Percentiles rank a stretch among this genome's conserved stretches.
These are phyloP conservation scores for Brassica carinata DNA, from an alignment of 345 rosid species.

Conservation along the genomic window DNA sequence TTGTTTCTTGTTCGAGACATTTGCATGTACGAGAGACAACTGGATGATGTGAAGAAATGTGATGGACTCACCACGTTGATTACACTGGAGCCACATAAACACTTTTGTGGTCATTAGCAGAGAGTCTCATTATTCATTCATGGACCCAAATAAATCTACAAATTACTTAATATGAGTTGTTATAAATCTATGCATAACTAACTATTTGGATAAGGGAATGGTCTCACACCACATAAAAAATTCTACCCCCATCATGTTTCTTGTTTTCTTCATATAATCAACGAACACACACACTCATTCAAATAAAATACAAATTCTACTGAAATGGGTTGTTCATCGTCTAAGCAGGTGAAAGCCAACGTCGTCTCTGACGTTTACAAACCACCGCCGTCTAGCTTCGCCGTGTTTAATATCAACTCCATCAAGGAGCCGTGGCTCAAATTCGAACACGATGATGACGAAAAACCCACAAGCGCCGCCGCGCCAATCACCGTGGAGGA, in stretches of 20 bases:
- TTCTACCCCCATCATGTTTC: conserved; percentile 23
- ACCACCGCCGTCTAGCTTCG: conserved; percentile 77
- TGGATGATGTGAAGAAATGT: conserved; percentile 21
- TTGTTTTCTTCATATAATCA: conserved; percentile 20
- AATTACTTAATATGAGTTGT: not conserved
- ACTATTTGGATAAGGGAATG: conserved; percentile 29
- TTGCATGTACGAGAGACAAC: not conserved
- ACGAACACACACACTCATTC: conserved; percentile 5
- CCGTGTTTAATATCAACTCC: conserved; percentile 76
- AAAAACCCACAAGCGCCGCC: conserved; percentile 36
- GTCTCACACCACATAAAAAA: conserved; percentile 34
- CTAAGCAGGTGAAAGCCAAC: conserved; percentile 55
- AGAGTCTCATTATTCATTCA: not conserved
- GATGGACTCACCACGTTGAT: conserved; percentile 33
- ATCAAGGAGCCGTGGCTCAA: conserved; percentile 85
- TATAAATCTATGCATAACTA: conserved; percentile 6
- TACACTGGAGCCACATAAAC: conserved; percentile 20
- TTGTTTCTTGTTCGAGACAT: not conserved
- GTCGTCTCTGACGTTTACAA: conserved; percentile 68
- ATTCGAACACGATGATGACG: conserved; percentile 46
- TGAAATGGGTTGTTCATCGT: conserved; percentile 77
- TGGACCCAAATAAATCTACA: conserved; percentile 18
- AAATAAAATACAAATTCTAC: not conserved
- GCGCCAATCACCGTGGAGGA: conserved; percentile 58
- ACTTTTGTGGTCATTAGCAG: conserved; percentile 8